Base-by-base conservation (phyloP, 2,329 filamentous ascomycete species). In the Ascochyta clinopodiicola region DNA sequence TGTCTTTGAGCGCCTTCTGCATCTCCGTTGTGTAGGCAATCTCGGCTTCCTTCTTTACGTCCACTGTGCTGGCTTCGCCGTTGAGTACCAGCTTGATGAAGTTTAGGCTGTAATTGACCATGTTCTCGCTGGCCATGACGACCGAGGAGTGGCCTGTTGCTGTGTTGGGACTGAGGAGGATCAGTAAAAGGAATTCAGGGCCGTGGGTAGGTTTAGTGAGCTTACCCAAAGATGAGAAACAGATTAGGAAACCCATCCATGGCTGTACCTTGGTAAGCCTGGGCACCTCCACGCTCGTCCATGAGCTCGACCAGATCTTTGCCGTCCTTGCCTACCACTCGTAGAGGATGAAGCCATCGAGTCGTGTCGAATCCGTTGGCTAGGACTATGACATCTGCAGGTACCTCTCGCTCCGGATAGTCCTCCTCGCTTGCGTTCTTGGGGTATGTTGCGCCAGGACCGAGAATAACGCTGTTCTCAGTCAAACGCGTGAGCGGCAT, bases 41-140 rank as follows among this genome's bases (percentile, higher is more conserved):
- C 84, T 66, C 83, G 79, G 53, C 96, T 82, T 75, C 97, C 96
- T 75, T 92, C 87, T 66, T 84, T 79, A 67, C 91, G 90, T 78
- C 97, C 89, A 82, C 93, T 95, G 72, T 95, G 88, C 71, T 95
- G 93, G 56, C 95, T 91, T 65, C 89, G 89, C 94, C 93, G 96
- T 80, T 97, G 91, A 58, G 93, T 17, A 87, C 76, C 2, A 82
- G 81, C 62, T 79, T 80, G 60, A 88, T 81, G 59, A 88, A 79
- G 0, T 84, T 83, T 9, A 89, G 67, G 0, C 82, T 80, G 67
- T 84, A 87, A 56, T 86, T 84, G 60, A 87, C 76, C 66, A 81
- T 81, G 66, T 88, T 88, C 62, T 89, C 86, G 4, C 79, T 78
- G 0, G 85, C 82, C 64, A 88, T 79, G 40, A 88, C 80, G 9